Evolutionary conservation across 2,329 filamentous ascomycete species (phyloP), one percentile per base, ranked within the genome.

Genomic region (Pseudogymnoascus sp.): DNA sequence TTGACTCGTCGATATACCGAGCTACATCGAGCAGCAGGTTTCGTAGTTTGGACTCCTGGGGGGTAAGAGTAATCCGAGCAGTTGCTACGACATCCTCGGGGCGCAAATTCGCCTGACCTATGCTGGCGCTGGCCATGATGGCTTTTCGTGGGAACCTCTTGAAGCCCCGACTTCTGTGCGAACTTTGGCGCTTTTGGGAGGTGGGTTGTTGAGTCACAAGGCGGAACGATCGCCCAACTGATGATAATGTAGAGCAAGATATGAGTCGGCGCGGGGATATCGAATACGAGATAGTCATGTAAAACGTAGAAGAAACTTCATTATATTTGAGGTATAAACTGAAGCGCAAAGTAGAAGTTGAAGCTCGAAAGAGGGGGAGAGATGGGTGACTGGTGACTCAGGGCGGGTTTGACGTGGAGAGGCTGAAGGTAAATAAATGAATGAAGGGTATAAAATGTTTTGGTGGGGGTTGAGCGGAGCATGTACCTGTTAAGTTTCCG

Each of bases 1-100:
- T 75, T 1, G 77, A 71, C 31, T 74, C 70, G 68, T 89, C 83
- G 65, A 92, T 86, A 70, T 86, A 88, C 9, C 81, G 75, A 23
- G 90, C 90, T n/a, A 92, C 89, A 72, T 96, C 91, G 16, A 97
- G 80, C 18, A 97, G 82, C 11, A 97, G 82, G n/a, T 78, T 75
- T 65, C 88, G 87, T 40, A 97, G 81, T 66, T 87, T 88, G 41
- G 81, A 77, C 75, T 97, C 93, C 62, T 85, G 81, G 4, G 83
- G 77, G 11, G 84, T 92, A 65, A 97, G 84, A 43, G 79, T 72
- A 33, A 88, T 78, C 45, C 65, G 68, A 16, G 62, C 62, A 3
- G 65, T 71, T 12, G 65, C 64, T 68, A 71, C 58, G 58, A 60
- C 58, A 60, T 38, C 58, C n/a, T 12, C 33, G 16, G 58, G 58